Conservation (phyloP, 352 stramenopile species). For the Globisporangium viniferum region DNA sequence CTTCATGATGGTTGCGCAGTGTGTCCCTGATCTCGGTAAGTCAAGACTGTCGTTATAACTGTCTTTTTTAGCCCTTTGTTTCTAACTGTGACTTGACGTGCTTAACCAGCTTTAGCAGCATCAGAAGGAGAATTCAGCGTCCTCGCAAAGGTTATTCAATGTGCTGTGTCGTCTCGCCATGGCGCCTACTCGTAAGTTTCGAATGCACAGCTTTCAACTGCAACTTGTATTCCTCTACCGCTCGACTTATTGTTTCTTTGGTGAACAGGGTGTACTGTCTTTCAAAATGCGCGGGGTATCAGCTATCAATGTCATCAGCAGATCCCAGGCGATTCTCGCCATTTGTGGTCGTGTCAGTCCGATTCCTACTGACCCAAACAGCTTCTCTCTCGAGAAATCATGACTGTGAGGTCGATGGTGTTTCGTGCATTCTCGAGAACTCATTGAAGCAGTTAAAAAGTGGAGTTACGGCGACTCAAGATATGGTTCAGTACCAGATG, state of each 20-base stretch:
- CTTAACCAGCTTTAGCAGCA: constrained; percentile 4
- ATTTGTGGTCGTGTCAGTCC: constrained; percentile 26
- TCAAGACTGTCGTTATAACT: not conserved
- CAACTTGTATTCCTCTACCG: not conserved
- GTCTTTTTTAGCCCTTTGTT: not conserved
- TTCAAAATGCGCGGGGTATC: constrained; percentile 38
- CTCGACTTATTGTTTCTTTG: constrained; percentile 1
- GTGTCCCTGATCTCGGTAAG: constrained; percentile 44
- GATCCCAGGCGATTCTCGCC: constrained; percentile 24
- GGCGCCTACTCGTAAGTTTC: constrained; percentile 42
- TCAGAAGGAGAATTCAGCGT: constrained; percentile 16
- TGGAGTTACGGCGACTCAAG: not conserved
- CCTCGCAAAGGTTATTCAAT: constrained; percentile 31
- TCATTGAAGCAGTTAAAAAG: constrained; percentile 10
- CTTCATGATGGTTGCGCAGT: constrained; percentile 58
- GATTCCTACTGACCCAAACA: constrained; percentile 42
- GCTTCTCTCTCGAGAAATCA: constrained; percentile 30
- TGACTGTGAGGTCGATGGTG: constrained; percentile 30
- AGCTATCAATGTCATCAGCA: constrained; percentile 28
- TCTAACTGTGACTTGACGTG: constrained; percentile 6
- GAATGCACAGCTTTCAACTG: not conserved
- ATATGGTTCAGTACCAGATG: not conserved
- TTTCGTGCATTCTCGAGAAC: constrained; percentile 30
- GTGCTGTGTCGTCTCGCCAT: constrained; percentile 25
- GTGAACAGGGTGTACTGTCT: constrained; percentile 27